Conservation (phyloP, 768 basidiomycete species). For the Tremella fuciformis region DNA sequence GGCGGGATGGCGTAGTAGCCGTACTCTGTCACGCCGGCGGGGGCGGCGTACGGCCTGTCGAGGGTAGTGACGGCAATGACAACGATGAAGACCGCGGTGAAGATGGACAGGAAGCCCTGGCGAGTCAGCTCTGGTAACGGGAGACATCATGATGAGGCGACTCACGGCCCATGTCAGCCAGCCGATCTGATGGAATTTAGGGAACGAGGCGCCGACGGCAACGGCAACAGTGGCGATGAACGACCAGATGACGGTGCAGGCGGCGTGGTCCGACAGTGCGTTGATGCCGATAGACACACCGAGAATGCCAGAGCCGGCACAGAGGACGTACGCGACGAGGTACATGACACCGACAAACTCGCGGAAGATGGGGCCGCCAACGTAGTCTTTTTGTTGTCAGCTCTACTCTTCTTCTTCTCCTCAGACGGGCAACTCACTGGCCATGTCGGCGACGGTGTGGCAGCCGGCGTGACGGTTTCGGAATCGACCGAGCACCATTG, state of each 20-base stretch:
- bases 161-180: constrained; percentile 23
- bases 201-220: constrained; percentile 17
- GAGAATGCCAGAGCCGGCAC: constrained; percentile 21
- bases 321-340: constrained; percentile 18
- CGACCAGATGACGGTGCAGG: constrained; percentile 28
- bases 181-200: constrained; percentile 22
- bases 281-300: constrained; percentile 29
- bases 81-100: constrained; percentile 25
- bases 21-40: constrained; percentile 15
- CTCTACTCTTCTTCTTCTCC: not conserved
- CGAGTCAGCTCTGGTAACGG: not conserved
- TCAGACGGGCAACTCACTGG: constrained; percentile 1
- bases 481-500: constrained; percentile 16
- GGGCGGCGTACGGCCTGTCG: constrained; percentile 26
- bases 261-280: constrained; percentile 25
- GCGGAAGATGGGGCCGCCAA: constrained; percentile 17
- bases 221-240: constrained; percentile 14
- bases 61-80: constrained; percentile 26
- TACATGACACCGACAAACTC: constrained; percentile 17
- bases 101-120: constrained; percentile 23
- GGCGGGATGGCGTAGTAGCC: constrained; percentile 19
- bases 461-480: constrained; percentile 19
- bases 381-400: constrained; percentile 4
- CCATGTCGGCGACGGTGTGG: constrained; percentile 23
- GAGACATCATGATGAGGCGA: not conserved